A percentile compares a stretch with the other conserved stretches of the same genome.
These are phyloP conservation scores for Aspergillus sclerotiicarbonarius DNA, from an alignment of 495 filamentous ascomycete species.

Conservation along the genomic window DNA sequence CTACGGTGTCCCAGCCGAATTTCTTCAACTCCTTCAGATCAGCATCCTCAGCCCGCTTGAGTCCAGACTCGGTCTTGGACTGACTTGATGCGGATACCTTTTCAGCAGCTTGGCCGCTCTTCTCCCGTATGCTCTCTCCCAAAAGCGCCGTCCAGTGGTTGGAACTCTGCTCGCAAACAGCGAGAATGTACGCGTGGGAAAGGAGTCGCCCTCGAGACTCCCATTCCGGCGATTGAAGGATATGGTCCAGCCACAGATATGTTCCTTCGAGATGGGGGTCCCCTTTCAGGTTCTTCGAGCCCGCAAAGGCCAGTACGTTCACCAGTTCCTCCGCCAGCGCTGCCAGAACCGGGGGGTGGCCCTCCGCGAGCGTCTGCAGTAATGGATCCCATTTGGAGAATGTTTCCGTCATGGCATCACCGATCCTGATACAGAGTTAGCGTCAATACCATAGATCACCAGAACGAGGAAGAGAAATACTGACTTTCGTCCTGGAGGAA, in stretches of 20 bases:
- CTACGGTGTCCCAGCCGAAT: conserved; percentile 34
- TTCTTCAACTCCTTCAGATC: conserved; percentile 25
- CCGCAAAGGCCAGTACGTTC: conserved; percentile 29
- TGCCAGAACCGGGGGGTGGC: conserved; percentile 30
- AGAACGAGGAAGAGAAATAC: conserved; percentile 16
- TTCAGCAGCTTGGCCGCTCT: not conserved
- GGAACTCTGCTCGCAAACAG: conserved; percentile 31
- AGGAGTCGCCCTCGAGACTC: conserved; percentile 23
- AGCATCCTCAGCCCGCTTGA: not conserved
- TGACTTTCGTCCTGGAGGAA: conserved; percentile 32
- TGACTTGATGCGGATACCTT: not conserved
- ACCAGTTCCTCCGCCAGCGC: conserved; percentile 37
- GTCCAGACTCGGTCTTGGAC: not conserved
- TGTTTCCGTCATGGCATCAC: conserved; percentile 27
- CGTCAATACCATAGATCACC: not conserved
- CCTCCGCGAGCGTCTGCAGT: conserved; percentile 32
- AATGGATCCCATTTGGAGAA: conserved; percentile 38
- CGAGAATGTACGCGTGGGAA: conserved; percentile 34
- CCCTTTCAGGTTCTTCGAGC: conserved; percentile 13
- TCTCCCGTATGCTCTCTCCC: conserved; percentile 19
- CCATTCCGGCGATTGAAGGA: conserved; percentile 37
- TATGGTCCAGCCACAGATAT: conserved; percentile 43
- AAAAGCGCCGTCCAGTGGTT: conserved; percentile 34
- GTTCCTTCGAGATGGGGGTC: conserved; percentile 30
- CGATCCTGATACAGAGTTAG: conserved; percentile 23